Conservation (phyloP, 176 grass and related monocot species). For the Carex littledalei region DNA sequence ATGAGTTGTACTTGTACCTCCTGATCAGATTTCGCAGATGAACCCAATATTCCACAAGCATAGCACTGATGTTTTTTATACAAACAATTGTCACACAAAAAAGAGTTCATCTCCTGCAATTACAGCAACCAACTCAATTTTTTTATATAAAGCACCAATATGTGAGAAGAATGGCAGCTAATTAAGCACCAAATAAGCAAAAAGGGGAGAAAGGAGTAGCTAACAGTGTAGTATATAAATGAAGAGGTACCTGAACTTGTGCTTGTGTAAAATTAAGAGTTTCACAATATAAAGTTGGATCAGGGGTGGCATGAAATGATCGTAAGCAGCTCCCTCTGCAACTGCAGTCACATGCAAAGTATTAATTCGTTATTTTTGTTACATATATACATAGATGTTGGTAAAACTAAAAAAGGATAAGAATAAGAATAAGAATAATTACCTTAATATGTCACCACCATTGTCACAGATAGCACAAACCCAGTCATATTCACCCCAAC, state of each 20-base stretch:
- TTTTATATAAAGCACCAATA: not conserved
- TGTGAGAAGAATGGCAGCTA: not conserved
- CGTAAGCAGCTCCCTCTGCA: conserved; percentile 53
- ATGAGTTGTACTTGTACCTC: conserved; percentile 8
- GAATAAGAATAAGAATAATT: conserved; percentile 2
- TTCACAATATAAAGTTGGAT: conserved; percentile 26
- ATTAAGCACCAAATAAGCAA: conserved; percentile 18
- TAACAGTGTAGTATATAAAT: too few species aligned
- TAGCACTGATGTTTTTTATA: conserved; percentile 54
- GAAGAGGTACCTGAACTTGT: not conserved
- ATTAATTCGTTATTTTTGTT: not conserved
- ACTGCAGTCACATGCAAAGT: conserved; percentile 29
- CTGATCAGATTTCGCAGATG: conserved; percentile 29
- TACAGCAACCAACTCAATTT: conserved; percentile 8
- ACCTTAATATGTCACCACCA: conserved; percentile 44
- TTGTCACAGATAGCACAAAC: conserved; percentile 60
- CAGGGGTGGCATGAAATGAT: conserved; percentile 44
- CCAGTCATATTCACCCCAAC: not conserved
- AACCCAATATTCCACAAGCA: conserved; percentile 49
- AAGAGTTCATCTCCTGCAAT: conserved; percentile 27
- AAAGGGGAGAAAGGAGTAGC: too few species aligned
- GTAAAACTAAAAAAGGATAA: not conserved
- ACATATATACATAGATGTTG: not conserved
- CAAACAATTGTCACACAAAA: conserved; percentile 41
- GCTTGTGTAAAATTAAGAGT: conserved; percentile 30